A percentile compares a stretch with the other conserved stretches of the same genome.
Conservation (phyloP, 805 yeast species). For the Suhomyces vadensis region DNA sequence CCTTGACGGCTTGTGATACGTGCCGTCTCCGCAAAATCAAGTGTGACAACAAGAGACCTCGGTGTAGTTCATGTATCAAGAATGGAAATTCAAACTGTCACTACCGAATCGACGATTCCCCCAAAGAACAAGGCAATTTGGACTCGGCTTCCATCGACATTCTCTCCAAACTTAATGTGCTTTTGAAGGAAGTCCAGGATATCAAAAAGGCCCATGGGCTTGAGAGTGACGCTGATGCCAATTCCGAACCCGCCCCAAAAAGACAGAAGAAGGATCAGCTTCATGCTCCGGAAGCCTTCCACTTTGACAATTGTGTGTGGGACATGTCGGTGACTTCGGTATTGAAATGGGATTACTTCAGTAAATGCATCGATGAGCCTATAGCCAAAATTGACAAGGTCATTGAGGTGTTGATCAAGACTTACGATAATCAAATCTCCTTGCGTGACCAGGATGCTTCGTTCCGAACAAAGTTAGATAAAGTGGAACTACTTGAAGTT, state of each 20-base stretch:
- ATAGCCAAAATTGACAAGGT: slow-evolving; percentile 12
- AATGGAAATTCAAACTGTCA: slow-evolving; percentile 30
- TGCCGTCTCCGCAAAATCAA: slow-evolving; percentile 38
- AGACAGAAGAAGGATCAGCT: background rate
- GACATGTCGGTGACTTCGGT: slow-evolving; percentile 35
- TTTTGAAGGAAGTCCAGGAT: slow-evolving; percentile 26
- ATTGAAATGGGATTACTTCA: slow-evolving; percentile 31
- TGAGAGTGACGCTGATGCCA: background rate
- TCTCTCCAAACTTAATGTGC: slow-evolving; percentile 29
- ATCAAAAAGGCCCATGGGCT: slow-evolving; percentile 13
- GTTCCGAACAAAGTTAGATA: slow-evolving; percentile 16
- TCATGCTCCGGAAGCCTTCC: background rate
- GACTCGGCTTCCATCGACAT: slow-evolving; percentile 31
- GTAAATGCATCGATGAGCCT: slow-evolving; percentile 12
- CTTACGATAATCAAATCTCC: slow-evolving; percentile 12
- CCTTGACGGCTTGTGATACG: slow-evolving; percentile 41
- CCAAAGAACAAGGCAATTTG: slow-evolving; percentile 20
- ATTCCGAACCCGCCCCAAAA: too few relatives aligned
- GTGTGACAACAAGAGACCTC: slow-evolving; percentile 38
- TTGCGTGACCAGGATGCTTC: slow-evolving; percentile 4
- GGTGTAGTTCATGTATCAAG: slow-evolving; percentile 35
- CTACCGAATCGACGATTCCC: slow-evolving; percentile 28
- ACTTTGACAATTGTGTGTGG: slow-evolving; percentile 26
- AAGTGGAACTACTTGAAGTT: slow-evolving; percentile 18
- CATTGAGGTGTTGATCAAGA: slow-evolving; percentile 13